Base-by-base conservation (phyloP, 352 stramenopile genomes). In the Pythium aphanidermatum region DNA sequence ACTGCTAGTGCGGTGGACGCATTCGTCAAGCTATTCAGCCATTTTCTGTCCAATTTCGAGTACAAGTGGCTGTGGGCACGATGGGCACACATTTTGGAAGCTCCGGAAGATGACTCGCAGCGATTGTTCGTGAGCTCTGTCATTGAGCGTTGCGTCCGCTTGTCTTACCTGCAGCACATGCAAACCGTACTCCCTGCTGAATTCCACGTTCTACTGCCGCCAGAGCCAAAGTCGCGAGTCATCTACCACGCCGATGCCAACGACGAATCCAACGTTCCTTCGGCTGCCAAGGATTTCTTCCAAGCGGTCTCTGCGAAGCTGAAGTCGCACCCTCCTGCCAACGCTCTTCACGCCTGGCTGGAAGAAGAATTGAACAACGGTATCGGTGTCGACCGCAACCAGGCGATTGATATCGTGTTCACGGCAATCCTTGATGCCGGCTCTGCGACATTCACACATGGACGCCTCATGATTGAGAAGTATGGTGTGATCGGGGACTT, bases 41-140 rank as follows among this genome's bases (percentile, higher is more conserved):
- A 90, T 46, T 94, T 94, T 43, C 31, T 94, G 27, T 88, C 79
- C 2, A 94, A 94, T 34, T 94, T 91, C 35, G 82, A 94, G 48
- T 94, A 74, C 53, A 94, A 94, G 53, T 94, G 82, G 82, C 65
- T 70, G 5, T 94, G 79, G 79, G 57, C 69, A 0, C 74, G 74
- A 20, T 94, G 82, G 82, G 58, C 71, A 1, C 74, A 91, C 36
- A 76, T 94, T 13, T 53, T 92, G 19, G 79, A 90, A 43, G 80
- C 79, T 1, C 64, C 68, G 14, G 79, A 90, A 23, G 82, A 94
- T 41, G 79, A 92, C 38, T 59, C 75, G 16, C 82, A 94, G 59
- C 79, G 82, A 4, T 60, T 94, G 2, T 94, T 92, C 51, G 77
- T 94, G 11, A 88, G 78, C 36, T 69, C 76, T 14, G 82, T 94